Evolutionary conservation across 1,284 basidiomycete genomes (phyloP).

Genomic region (Microbotryum scabiosae): DNA sequence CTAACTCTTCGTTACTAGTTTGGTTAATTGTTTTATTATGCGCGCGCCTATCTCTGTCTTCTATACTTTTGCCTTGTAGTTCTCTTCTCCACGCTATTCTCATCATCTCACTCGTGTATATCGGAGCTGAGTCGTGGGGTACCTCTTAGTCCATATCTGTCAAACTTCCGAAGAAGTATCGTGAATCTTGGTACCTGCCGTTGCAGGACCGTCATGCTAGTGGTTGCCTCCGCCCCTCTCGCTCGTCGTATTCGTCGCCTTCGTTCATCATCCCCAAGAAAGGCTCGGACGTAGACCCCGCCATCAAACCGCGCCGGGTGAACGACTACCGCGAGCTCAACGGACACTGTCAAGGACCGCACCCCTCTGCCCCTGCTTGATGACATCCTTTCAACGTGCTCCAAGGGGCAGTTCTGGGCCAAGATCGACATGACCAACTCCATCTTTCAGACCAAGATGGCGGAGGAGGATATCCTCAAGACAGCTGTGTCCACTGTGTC

Average conservation of each 20-base stretch:
- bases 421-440: conserved; percentile 45
- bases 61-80: too few relatives aligned
- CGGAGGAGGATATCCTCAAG: conserved; percentile 40
- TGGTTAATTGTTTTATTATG: too few relatives aligned
- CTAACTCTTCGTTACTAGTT: too few relatives aligned
- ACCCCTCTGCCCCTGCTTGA: conserved; percentile 16
- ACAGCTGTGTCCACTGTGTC: conserved; percentile 44
- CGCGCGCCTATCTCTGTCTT: too few relatives aligned
- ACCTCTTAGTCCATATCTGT: too few relatives aligned
- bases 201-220: not conserved
- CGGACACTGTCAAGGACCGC: conserved; percentile 20
- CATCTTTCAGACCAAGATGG: conserved; percentile 44
- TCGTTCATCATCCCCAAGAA: conserved; percentile 6
- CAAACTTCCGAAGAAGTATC: too few relatives aligned
- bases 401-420: conserved; percentile 34
- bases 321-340: conserved; percentile 21
- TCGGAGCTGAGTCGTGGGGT: too few relatives aligned
- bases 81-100: too few relatives aligned
- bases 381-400: conserved; percentile 3
- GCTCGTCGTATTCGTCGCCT: too few relatives aligned
- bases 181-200: not conserved
- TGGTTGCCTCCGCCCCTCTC: not conserved
- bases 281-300: not conserved
- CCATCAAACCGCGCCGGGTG: conserved; percentile 12
- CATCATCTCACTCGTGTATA: too few relatives aligned